Percentiles rank a stretch among this genome's conserved stretches.
Evolutionary conservation across 768 basidiomycete species (phyloP).

Genomic region (Mrakia frigida): DNA sequence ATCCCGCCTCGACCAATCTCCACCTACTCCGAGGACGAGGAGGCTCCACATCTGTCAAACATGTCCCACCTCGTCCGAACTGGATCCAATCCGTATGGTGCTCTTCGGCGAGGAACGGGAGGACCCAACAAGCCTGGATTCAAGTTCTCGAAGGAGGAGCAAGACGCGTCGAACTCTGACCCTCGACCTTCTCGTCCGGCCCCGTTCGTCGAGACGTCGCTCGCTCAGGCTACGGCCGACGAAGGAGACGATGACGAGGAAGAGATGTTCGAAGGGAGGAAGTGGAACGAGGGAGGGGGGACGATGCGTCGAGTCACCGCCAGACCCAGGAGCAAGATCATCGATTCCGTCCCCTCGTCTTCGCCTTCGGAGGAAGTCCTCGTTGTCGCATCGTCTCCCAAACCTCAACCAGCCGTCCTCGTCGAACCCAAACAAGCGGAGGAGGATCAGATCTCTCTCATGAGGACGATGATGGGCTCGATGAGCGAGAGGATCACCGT

Average conservation of each 20-base stretch:
- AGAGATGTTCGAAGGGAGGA: neutral
- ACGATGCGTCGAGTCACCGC: neutral
- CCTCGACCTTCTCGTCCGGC: neutral
- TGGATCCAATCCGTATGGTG: constrained; percentile 4
- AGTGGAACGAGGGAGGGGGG: neutral
- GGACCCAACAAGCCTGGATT: constrained; percentile 2
- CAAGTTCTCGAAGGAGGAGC: neutral
- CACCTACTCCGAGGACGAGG: neutral
- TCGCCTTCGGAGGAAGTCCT: neutral
- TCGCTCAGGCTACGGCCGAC: neutral
- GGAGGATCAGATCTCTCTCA: neutral
- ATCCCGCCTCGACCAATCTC: neutral
- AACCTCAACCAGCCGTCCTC: too few relatives aligned
- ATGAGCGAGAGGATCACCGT: constrained; percentile 2
- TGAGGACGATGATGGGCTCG: neutral
- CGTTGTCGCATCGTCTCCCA: neutral
- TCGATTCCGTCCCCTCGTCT: neutral
- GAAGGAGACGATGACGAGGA: neutral
- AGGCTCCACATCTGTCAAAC: neutral
- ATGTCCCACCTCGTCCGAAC: constrained; percentile 9
- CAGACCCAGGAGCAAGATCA: neutral
- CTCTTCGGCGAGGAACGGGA: neutral
- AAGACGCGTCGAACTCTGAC: too few relatives aligned
- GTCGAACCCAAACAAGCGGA: neutral
- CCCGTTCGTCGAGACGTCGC: neutral